phyloP scores from a whole-genome alignment of 2,329 filamentous ascomycete genomes.

The Tympanopsis confertula region DNA sequence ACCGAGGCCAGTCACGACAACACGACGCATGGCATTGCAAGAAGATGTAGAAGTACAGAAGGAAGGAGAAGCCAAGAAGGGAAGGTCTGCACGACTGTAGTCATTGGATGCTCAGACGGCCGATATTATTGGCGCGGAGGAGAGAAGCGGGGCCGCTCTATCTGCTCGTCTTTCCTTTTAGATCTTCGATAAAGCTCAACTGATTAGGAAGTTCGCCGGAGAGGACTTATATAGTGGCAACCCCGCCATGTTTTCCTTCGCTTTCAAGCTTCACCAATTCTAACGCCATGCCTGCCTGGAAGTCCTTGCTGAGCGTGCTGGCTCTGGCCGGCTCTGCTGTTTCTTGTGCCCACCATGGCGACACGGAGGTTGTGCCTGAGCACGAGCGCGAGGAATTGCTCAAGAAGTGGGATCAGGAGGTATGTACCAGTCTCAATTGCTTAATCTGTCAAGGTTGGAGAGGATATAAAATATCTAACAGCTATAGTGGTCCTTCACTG shows the following conservation, averaged over 20 bases:
- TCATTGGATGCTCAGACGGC: too few relatives aligned
- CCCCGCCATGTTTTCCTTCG: too few relatives aligned
- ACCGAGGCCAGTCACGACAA: conserved; percentile 75
- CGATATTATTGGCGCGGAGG: too few relatives aligned
- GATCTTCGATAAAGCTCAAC: too few relatives aligned
- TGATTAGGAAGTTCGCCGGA: too few relatives aligned
- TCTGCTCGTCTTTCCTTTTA: too few relatives aligned
- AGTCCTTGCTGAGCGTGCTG: background rate
- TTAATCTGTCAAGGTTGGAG: background rate
- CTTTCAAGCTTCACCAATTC: too few relatives aligned
- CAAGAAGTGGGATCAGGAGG: conserved; percentile 1
- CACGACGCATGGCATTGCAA: conserved; percentile 45
- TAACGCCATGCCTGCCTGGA: too few relatives aligned
- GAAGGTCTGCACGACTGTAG: conserved; percentile 1
- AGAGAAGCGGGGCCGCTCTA: too few relatives aligned
- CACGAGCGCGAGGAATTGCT: background rate
- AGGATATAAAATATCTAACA: too few relatives aligned
- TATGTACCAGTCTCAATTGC: background rate
- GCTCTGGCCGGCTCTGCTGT: background rate
- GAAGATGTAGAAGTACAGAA: background rate
- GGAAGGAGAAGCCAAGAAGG: background rate
- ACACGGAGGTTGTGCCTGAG: background rate
- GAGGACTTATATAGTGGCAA: too few relatives aligned
- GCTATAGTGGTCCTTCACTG: conserved; percentile 50
- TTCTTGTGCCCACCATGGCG: background rate